phyloP scores from a whole-genome alignment of 2,329 filamentous ascomycete genomes.

The Fusarium siculi region DNA sequence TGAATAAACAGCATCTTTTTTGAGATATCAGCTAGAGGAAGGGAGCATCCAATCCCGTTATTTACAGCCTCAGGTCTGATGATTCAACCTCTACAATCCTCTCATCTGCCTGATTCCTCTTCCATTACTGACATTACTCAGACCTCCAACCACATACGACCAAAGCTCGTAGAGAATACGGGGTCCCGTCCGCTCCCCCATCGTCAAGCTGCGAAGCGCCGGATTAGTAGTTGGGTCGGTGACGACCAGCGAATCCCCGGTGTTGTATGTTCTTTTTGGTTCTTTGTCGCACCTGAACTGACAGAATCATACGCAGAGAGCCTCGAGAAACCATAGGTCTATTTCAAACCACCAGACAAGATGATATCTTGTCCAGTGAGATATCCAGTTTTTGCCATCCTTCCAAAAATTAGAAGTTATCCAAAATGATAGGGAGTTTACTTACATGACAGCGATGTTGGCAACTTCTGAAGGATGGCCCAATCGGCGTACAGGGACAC shows the following conservation, averaged over 20 bases:
- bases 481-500: slow-evolving; percentile 48
- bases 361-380: slow-evolving; percentile 26
- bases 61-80: rapidly evolving
- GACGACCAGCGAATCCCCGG: slow-evolving; percentile 19
- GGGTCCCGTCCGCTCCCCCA: slow-evolving; percentile 20
- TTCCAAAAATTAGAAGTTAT: not conserved
- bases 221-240: slow-evolving; percentile 17
- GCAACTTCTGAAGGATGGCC: slow-evolving; percentile 50
- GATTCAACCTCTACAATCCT: too few species aligned
- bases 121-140: rapidly evolving
- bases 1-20: not conserved
- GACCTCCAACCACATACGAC: not conserved
- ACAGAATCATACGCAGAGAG: not conserved
- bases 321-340: rapidly evolving
- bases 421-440: too few species aligned
- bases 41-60: rapidly evolving
- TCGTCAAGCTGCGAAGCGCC: slow-evolving; percentile 12
- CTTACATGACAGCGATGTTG: slow-evolving; percentile 49
- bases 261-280: slow-evolving; percentile 19
- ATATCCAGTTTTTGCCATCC: slow-evolving; percentile 35
- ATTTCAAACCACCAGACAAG: slow-evolving; percentile 23
- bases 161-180: slow-evolving; percentile 19
- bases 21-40: not conserved
- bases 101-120: not conserved
- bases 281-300: rapidly evolving